Conservation (phyloP, 2,329 filamentous ascomycete species). For the Xylaria arbuscula region DNA sequence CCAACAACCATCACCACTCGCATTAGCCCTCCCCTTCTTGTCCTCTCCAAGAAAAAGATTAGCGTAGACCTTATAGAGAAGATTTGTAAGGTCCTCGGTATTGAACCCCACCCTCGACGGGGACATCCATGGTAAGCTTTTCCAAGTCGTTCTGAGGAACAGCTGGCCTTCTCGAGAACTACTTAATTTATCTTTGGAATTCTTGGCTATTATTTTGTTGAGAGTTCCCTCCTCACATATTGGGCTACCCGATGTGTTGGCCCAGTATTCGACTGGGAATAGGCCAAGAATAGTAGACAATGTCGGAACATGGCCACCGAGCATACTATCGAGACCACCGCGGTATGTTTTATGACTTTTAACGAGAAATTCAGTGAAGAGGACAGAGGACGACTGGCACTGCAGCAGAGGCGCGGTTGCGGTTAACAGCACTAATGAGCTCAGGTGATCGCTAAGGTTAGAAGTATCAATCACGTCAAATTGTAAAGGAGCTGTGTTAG, state of each 20-base stretch:
- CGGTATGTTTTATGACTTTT: constrained; percentile 45
- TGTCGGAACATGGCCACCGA: constrained; percentile 60
- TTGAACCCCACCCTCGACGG: constrained; percentile 26
- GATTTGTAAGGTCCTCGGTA: constrained; percentile 22
- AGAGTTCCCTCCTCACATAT: constrained; percentile 22
- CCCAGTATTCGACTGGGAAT: constrained; percentile 60
- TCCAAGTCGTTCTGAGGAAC: constrained; percentile 35
- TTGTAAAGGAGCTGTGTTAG: constrained; percentile 47
- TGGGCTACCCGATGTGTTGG: constrained; percentile 27
- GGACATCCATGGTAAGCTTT: constrained; percentile 18
- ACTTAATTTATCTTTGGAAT: neutral
- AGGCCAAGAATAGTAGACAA: constrained; percentile 63
- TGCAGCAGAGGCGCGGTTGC: constrained; percentile 61
- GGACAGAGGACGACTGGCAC: constrained; percentile 54
- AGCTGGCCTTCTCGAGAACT: constrained; percentile 13
- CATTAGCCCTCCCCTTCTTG: too few relatives aligned
- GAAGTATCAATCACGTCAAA: constrained; percentile 70
- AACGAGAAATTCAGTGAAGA: constrained; percentile 62
- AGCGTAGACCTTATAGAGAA: constrained; percentile 28
- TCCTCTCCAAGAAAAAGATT: constrained; percentile 35
- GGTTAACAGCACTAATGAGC: constrained; percentile 57
- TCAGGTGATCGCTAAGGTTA: constrained; percentile 59
- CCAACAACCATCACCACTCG: neutral
- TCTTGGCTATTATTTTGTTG: neutral
- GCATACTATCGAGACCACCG: constrained; percentile 47